Percentiles rank a stretch among this genome's conserved stretches.
These are phyloP conservation scores for Bolboschoenus planiculmis DNA, from an alignment of 176 grass and related monocot genomes.

Conservation along the genomic window DNA sequence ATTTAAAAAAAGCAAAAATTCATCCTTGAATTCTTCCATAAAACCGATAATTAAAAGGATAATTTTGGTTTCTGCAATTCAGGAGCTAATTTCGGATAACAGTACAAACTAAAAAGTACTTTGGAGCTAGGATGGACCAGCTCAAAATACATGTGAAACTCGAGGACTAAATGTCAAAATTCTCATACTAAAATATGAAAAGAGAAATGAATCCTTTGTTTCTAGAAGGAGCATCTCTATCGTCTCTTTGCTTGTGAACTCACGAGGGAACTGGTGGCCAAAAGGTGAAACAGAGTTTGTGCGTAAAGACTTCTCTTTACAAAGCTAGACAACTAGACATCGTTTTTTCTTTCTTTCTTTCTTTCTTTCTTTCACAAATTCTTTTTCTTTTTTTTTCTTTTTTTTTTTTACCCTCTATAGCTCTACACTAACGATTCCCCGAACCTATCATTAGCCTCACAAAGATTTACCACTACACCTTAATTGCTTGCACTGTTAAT, in stretches of 20 bases:
- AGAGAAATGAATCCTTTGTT: not conserved
- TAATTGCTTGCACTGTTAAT: too few relatives aligned
- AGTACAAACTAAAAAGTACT: not conserved
- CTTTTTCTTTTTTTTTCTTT: not conserved
- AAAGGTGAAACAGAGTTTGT: constrained; percentile 27
- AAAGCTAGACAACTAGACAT: not conserved
- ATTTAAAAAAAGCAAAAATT: too few relatives aligned
- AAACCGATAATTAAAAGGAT: not conserved
- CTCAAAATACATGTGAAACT: not conserved
- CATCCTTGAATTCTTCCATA: not conserved
- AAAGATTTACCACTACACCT: too few relatives aligned
- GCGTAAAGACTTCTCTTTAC: not conserved
- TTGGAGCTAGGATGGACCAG: not conserved
- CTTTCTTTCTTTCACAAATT: not conserved
- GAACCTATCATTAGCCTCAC: not conserved
- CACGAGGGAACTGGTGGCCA: constrained; percentile 24
- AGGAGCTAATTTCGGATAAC: not conserved
- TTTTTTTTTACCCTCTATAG: not conserved
- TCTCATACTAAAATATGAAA: not conserved
- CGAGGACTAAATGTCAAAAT: not conserved
- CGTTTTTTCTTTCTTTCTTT: not conserved
- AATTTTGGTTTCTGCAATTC: not conserved
- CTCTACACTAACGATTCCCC: too few relatives aligned
- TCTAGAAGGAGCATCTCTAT: constrained; percentile 16
- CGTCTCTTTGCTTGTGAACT: constrained; percentile 14